Evolutionary conservation across 2,329 filamentous ascomycete genomes (phyloP).

Genomic region (Colletotrichum lini): DNA sequence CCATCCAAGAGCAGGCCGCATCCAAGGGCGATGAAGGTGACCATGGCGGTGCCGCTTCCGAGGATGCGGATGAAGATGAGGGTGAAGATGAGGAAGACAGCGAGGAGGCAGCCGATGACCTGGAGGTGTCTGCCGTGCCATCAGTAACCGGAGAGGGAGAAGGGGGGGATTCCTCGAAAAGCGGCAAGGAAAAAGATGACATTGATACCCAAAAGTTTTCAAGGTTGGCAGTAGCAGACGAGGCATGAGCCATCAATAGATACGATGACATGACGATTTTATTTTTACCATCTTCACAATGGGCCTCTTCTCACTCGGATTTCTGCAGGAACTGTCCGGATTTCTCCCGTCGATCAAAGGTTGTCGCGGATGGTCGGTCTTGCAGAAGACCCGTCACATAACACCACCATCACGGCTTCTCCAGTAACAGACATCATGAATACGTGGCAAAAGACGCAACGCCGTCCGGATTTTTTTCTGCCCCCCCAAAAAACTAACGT

Average conservation of each 20-base stretch:
- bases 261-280: not conserved
- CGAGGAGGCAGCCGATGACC: slow-evolving; percentile 47
- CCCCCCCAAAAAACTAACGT: slow-evolving; percentile 54
- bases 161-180: slow-evolving; percentile 38
- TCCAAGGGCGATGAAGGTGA: slow-evolving; percentile 55
- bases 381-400: not conserved
- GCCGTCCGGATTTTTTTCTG: slow-evolving; percentile 22
- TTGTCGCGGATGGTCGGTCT: not conserved
- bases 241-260: slow-evolving; percentile 13
- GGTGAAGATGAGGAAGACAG: slow-evolving; percentile 50
- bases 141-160: slow-evolving; percentile 37
- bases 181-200: slow-evolving; percentile 46
- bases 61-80: too few species aligned
- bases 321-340: not conserved
- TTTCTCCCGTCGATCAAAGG: not conserved
- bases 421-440: not conserved
- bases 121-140: slow-evolving; percentile 42
- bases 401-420: not conserved
- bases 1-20: slow-evolving; percentile 84
- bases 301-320: too few species aligned
- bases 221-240: slow-evolving; percentile 37
- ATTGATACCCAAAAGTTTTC: slow-evolving; percentile 42
- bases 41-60: slow-evolving; percentile 45
- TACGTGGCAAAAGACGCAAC: slow-evolving; percentile 30
- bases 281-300: not conserved